These are phyloP conservation scores for Globisporangium barbulae DNA, from an alignment of 352 stramenopile species.

Conservation along the genomic window DNA sequence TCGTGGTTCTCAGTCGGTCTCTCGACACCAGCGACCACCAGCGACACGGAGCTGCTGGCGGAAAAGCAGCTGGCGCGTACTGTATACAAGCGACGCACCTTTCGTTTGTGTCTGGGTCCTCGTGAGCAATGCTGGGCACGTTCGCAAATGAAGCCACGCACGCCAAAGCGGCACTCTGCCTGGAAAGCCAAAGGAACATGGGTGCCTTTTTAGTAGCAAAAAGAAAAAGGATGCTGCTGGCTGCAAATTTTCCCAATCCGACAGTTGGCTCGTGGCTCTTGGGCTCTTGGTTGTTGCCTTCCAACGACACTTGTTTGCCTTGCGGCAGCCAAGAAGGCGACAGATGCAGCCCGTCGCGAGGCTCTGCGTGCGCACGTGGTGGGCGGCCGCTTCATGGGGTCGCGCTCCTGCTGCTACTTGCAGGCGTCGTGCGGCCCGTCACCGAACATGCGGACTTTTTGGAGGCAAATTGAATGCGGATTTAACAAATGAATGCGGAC, in stretches of 20 bases:
- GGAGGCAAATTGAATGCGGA: too few species aligned
- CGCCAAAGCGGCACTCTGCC: neutral
- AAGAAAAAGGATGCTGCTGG: neutral
- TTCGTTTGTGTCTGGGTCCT: neutral
- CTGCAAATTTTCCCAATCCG: neutral
- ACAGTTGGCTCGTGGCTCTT: neutral
- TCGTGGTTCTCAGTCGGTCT: neutral
- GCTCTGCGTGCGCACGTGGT: neutral
- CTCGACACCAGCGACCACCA: neutral
- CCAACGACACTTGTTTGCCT: neutral
- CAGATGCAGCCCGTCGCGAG: conserved; percentile 5
- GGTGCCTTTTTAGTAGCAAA: conserved; percentile 1
- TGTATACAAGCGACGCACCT: neutral
- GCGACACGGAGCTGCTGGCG: neutral
- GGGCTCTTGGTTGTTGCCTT: neutral
- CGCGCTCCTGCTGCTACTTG: neutral
- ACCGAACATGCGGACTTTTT: neutral
- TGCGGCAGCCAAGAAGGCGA: neutral
- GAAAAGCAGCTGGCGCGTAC: conserved; percentile 2
- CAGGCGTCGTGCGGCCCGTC: neutral
- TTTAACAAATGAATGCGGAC: neutral
- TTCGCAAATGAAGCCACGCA: conserved; percentile 7
- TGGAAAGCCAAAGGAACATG: neutral
- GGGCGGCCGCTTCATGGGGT: too few species aligned
- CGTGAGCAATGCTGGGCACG: neutral